phyloP scores from a whole-genome alignment of 306 rosid species.

The Citrullus amarus region DNA sequence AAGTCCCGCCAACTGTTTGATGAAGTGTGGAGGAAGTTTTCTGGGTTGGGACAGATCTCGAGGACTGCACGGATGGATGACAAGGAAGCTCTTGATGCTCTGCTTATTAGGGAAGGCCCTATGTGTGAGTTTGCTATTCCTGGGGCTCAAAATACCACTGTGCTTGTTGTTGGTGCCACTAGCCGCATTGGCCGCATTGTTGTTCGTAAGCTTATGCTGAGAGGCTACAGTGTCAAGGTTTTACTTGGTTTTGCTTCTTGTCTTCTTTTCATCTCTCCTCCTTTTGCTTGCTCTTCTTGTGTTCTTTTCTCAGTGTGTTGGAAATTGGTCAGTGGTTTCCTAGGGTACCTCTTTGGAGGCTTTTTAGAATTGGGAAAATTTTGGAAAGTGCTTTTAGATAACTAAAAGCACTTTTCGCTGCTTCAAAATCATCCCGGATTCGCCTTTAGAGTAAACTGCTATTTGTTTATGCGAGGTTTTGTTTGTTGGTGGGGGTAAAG shows the following conservation, averaged over 20 bases:
- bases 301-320: no score
- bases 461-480: neutral
- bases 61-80: conserved; percentile 64
- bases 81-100: conserved; percentile 56
- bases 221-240: conserved; percentile 86
- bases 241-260: neutral
- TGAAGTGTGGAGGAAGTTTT: conserved; percentile 93
- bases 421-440: neutral
- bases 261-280: neutral
- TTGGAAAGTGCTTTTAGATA: neutral
- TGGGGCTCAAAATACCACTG: conserved; percentile 82
- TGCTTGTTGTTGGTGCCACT: conserved; percentile 89
- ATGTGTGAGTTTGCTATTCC: conserved; percentile 90
- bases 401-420: neutral
- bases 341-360: neutral
- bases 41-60: conserved; percentile 85
- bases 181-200: conserved; percentile 81
- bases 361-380: neutral
- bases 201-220: conserved; percentile 85
- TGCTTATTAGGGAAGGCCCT: conserved; percentile 76
- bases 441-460: neutral
- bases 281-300: neutral
- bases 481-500: neutral
- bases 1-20: conserved; percentile 75
- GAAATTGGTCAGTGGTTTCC: neutral